A percentile compares a stretch with the other conserved stretches of the same genome.
phyloP scores from a whole-genome alignment of 2,329 filamentous ascomycete genomes.

The Nigrospora sphaerica region DNA sequence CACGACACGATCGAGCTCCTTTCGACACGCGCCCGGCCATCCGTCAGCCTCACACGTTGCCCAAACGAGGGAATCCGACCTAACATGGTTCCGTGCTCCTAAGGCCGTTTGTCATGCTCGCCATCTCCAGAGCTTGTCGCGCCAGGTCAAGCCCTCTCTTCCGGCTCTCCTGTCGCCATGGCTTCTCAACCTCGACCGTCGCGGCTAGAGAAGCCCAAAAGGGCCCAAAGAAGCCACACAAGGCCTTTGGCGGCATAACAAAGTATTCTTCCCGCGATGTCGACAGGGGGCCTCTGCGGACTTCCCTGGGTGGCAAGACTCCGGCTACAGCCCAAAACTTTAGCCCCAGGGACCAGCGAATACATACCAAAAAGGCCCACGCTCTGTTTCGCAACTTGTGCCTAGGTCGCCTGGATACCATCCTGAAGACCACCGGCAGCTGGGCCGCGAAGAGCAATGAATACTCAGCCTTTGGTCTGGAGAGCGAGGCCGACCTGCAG shows the following conservation, averaged over 20 bases:
- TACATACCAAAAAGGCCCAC: slow-evolving; percentile 10
- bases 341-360: too few relatives aligned
- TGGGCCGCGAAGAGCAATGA: slow-evolving; percentile 16
- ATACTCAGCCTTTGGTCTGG: slow-evolving; percentile 26
- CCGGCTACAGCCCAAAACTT: too few relatives aligned
- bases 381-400: slow-evolving; percentile 14
- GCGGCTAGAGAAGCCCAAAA: too few relatives aligned
- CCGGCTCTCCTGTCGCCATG: slow-evolving; percentile 10
- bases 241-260: too few relatives aligned
- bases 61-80: background rate
- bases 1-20: too few relatives aligned
- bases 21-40: too few relatives aligned
- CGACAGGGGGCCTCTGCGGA: too few relatives aligned
- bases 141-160: slow-evolving; percentile 14
- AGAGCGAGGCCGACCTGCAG: slow-evolving; percentile 33
- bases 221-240: too few relatives aligned
- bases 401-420: slow-evolving; percentile 22
- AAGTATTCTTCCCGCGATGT: too few relatives aligned
- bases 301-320: too few relatives aligned
- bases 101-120: slow-evolving; percentile 16
- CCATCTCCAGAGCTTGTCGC: slow-evolving; percentile 13
- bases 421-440: slow-evolving; percentile 21
- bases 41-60: background rate
- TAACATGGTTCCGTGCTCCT: slow-evolving; percentile 15
- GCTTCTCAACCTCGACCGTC: slow-evolving; percentile 14